These are phyloP conservation scores for Peronospora belbahrii DNA, from an alignment of 352 stramenopile species.

Conservation along the genomic window DNA sequence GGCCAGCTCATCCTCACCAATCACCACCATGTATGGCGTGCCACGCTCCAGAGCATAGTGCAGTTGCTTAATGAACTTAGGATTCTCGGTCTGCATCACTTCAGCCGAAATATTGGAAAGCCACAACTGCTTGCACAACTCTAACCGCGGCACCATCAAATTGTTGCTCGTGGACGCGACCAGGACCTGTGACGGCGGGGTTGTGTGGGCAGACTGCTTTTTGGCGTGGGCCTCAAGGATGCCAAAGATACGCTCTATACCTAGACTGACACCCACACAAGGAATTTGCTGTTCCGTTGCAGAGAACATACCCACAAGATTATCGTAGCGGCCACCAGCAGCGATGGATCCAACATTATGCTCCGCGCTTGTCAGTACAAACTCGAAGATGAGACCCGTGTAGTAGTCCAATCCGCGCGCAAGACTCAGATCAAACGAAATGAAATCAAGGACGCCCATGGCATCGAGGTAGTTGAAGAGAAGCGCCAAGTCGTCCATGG, in stretches of 20 bases:
- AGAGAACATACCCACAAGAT: conserved; percentile 97
- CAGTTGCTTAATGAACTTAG: conserved; percentile 97
- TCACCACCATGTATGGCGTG: conserved; percentile 96
- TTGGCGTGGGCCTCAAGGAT: conserved; percentile 93
- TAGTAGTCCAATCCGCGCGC: conserved; percentile 98
- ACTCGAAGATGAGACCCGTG: conserved; percentile 99
- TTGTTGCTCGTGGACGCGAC: conserved; percentile 87
- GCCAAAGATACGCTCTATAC: conserved; percentile 98
- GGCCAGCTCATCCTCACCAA: conserved; percentile 94
- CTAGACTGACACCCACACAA: conserved; percentile 97
- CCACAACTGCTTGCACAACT: conserved; percentile 83
- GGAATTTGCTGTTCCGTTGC: conserved; percentile 92
- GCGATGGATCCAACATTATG: conserved; percentile 95
- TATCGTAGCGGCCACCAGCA: conserved; percentile 96
- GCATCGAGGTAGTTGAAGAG: conserved; percentile 97
- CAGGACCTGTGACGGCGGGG: conserved; percentile 84
- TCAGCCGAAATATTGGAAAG: conserved; percentile 91
- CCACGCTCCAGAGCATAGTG: conserved; percentile 90
- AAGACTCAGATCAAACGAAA: conserved; percentile 96
- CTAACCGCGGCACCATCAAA: conserved; percentile 53
- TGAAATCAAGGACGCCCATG: conserved; percentile 91
- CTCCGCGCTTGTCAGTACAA: conserved; percentile 86
- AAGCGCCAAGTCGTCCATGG: conserved; percentile 90
- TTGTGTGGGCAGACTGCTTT: conserved; percentile 29
- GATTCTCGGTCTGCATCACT: conserved; percentile 93